Conservation (phyloP, 192 early-diverging fungal species). For the Endogone sp. region DNA sequence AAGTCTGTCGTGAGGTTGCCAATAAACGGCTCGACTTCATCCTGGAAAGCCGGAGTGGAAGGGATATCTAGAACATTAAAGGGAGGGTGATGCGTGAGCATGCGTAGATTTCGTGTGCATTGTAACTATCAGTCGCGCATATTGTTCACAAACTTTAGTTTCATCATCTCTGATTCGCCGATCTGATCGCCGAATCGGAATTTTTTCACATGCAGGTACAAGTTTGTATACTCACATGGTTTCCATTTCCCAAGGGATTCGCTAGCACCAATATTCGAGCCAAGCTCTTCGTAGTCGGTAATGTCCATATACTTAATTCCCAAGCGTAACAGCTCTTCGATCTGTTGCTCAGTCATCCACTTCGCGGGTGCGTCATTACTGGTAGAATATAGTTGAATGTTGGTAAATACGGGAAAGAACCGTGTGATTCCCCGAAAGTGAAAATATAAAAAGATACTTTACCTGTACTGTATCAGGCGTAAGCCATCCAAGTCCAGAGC, state of each 20-base stretch:
- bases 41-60: constrained; percentile 39
- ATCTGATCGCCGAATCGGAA: neutral
- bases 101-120: no score
- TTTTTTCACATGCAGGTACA: neutral
- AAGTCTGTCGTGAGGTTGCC: constrained; percentile 55
- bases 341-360: constrained; percentile 59
- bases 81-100: constrained; percentile 6
- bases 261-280: constrained; percentile 10
- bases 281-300: constrained; percentile 65
- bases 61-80: constrained; percentile 50
- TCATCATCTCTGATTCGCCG: no score
- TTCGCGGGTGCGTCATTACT: constrained; percentile 46
- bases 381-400: neutral
- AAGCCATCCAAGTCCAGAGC: constrained; percentile 9
- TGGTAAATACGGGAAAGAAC: neutral
- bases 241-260: constrained; percentile 15
- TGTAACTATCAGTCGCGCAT: no score
- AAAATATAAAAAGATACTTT: constrained; percentile 1
- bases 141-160: no score
- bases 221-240: constrained; percentile 15
- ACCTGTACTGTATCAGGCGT: constrained; percentile 52
- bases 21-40: constrained; percentile 59
- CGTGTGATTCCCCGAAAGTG: neutral
- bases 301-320: constrained; percentile 83
- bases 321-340: constrained; percentile 60